Conservation (phyloP, 1,284 basidiomycete species). For the Cutaneotrichosporon dermatis region DNA sequence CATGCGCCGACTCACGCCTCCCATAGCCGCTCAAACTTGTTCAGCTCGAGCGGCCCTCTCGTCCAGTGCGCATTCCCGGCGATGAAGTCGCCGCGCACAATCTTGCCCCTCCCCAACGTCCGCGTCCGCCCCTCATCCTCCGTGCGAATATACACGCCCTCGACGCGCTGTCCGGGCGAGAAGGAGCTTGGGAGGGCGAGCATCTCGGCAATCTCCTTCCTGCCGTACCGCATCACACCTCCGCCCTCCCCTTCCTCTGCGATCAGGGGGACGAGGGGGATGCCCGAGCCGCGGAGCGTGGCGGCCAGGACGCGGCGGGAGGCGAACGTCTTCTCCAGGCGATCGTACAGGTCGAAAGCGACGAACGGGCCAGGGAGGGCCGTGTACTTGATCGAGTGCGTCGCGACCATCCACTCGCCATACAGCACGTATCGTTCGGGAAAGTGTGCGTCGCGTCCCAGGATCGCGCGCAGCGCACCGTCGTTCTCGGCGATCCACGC, state of each 20-base stretch:
- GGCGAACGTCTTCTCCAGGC: conserved; percentile 52
- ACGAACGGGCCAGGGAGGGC: conserved; percentile 56
- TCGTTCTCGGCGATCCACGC: conserved; percentile 52
- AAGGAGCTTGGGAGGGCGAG: conserved; percentile 23
- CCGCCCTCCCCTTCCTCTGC: conserved; percentile 38
- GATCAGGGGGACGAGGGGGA: conserved; percentile 53
- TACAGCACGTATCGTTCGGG: conserved; percentile 59
- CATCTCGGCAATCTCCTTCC: conserved; percentile 36
- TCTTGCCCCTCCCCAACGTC: conserved; percentile 53
- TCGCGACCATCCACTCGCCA: conserved; percentile 62
- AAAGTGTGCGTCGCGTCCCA: conserved; percentile 56
- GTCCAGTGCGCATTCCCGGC: conserved; percentile 63
- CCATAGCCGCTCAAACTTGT: conserved; percentile 23
- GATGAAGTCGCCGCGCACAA: conserved; percentile 61
- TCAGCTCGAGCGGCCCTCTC: conserved; percentile 51
- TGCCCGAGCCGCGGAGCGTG: conserved; percentile 48
- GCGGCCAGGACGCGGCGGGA: conserved; percentile 36
- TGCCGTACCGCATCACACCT: conserved; percentile 50
- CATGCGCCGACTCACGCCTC: too few species aligned
- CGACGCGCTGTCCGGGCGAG: conserved; percentile 54
- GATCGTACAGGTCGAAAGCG: conserved; percentile 57
- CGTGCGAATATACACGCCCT: conserved; percentile 60
- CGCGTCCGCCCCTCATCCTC: conserved; percentile 51
- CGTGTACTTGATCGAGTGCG: conserved; percentile 59
- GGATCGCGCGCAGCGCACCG: conserved; percentile 44